Conservation (phyloP, 2,329 filamentous ascomycete species). For the Massarina eburnea region DNA sequence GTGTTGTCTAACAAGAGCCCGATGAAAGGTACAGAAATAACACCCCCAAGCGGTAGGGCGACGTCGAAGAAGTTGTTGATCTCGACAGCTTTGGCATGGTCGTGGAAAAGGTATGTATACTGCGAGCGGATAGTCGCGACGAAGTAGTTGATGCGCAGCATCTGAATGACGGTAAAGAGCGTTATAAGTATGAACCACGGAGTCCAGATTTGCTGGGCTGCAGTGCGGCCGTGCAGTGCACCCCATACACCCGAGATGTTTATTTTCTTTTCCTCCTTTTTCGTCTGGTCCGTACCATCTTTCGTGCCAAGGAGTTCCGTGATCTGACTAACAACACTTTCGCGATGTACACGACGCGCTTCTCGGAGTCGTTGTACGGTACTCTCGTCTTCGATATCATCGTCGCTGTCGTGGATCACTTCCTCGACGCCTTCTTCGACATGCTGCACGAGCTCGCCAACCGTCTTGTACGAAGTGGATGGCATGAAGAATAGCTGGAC, state of each 20-base stretch:
- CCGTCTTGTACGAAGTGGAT: conserved; percentile 52
- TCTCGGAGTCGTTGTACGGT: conserved; percentile 53
- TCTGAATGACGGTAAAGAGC: conserved; percentile 68
- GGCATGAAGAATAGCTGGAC: conserved; percentile 53
- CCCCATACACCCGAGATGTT: conserved; percentile 81
- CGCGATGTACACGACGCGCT: conserved; percentile 61
- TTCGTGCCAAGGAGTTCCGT: conserved; percentile 71
- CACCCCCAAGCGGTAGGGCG: conserved; percentile 79
- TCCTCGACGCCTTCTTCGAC: conserved; percentile 57
- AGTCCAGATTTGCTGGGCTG: conserved; percentile 71
- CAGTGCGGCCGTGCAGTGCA: conserved; percentile 73
- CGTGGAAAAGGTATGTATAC: conserved; percentile 73
- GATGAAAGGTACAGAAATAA: conserved; percentile 85
- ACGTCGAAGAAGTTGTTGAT: conserved; percentile 86
- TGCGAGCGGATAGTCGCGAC: conserved; percentile 84
- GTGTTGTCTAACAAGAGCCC: conserved; percentile 76
- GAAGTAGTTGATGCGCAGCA: conserved; percentile 88
- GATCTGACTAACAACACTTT: conserved; percentile 69
- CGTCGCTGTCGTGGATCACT: conserved; percentile 56
- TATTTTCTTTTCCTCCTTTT: conserved; percentile 68
- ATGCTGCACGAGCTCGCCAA: conserved; percentile 78
- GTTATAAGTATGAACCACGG: conserved; percentile 87
- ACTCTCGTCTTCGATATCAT: conserved; percentile 52
- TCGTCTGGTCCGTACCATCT: conserved; percentile 63
- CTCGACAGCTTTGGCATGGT: conserved; percentile 60